Percentiles rank a stretch among this genome's conserved stretches.
phyloP scores from a whole-genome alignment of 495 filamentous ascomycete genomes.

The Umbilicaria muhlenbergii region DNA sequence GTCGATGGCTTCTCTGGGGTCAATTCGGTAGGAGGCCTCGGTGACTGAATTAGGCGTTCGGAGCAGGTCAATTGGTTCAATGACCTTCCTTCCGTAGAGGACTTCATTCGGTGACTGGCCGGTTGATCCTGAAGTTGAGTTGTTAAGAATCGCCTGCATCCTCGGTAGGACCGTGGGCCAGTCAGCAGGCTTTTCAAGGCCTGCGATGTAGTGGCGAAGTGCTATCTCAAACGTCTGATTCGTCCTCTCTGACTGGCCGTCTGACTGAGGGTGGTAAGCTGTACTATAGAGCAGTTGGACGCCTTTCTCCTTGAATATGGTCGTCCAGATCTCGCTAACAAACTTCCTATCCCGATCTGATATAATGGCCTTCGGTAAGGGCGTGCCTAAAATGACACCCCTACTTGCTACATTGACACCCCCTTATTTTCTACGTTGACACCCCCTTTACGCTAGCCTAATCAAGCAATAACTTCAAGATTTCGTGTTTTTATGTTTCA shows the following conservation, averaged over 20 bases:
- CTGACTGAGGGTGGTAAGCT: constrained; percentile 3
- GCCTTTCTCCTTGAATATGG: not conserved
- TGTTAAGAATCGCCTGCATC: not conserved
- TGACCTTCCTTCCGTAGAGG: not conserved
- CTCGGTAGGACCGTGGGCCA: not conserved
- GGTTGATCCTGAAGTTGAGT: not conserved
- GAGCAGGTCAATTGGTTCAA: not conserved
- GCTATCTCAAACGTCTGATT: constrained; percentile 4
- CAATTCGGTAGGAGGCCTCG: not conserved
- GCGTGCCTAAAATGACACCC: too few relatives aligned
- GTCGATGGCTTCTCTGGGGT: not conserved
- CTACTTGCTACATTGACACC: too few relatives aligned
- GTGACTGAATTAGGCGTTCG: too few relatives aligned
- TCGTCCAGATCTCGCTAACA: not conserved
- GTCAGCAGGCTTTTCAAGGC: not conserved
- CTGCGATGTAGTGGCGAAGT: too few relatives aligned
- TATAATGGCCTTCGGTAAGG: not conserved
- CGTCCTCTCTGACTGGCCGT: constrained; percentile 5
- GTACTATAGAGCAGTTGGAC: not conserved
- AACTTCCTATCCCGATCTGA: constrained; percentile 1
- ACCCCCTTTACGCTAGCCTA: too few relatives aligned
- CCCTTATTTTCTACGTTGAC: too few relatives aligned
- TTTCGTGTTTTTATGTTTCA: too few relatives aligned
- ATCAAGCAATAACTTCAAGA: too few relatives aligned
- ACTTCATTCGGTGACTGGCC: not conserved